phyloP scores from a whole-genome alignment of 805 yeast species.

The Cyberlindnera euphorbiae region DNA sequence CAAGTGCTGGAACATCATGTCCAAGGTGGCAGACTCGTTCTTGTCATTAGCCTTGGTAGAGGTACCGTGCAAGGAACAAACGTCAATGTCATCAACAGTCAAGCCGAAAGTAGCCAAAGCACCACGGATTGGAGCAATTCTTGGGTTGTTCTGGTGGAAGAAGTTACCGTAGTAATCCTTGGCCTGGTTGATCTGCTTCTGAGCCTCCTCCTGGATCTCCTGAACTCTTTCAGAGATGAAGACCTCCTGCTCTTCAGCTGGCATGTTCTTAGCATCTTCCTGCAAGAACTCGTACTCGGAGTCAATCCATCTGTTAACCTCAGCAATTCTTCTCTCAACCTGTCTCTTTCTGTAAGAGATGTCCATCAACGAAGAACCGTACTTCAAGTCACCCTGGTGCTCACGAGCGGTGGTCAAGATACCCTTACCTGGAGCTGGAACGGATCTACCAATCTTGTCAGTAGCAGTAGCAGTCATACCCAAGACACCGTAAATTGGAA shows the following conservation, averaged over 20 bases:
- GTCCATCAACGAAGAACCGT: conserved; percentile 76
- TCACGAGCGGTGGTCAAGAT: conserved; percentile 97
- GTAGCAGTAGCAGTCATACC: conserved; percentile 96
- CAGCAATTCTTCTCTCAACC: conserved; percentile 69
- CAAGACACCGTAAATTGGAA: conserved; percentile 93
- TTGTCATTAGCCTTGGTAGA: conserved; percentile 98
- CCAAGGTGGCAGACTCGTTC: conserved; percentile 91
- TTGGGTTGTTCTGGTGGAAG: conserved; percentile 84
- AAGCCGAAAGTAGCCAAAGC: conserved; percentile 92
- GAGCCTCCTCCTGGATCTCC: conserved; percentile 81
- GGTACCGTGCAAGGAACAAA: conserved; percentile 99
- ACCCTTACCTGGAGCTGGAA: conserved; percentile 99
- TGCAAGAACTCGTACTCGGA: conserved; percentile 65
- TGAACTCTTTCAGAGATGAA: conserved; percentile 81
- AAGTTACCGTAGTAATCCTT: conserved; percentile 94
- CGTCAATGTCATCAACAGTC: conserved; percentile 91
- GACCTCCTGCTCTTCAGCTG: conserved; percentile 45
- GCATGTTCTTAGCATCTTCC: conserved; percentile 60
- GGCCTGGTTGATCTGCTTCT: conserved; percentile 80
- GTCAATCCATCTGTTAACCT: conserved; percentile 82
- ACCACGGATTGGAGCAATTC: conserved; percentile 96
- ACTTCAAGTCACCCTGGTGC: conserved; percentile 74
- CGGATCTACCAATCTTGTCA: conserved; percentile 97
- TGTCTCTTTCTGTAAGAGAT: conserved; percentile 93
- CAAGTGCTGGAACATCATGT: conserved; percentile 88